Conservation (phyloP, 768 basidiomycete genomes). For the Leucocoprinus birnbaumii region DNA sequence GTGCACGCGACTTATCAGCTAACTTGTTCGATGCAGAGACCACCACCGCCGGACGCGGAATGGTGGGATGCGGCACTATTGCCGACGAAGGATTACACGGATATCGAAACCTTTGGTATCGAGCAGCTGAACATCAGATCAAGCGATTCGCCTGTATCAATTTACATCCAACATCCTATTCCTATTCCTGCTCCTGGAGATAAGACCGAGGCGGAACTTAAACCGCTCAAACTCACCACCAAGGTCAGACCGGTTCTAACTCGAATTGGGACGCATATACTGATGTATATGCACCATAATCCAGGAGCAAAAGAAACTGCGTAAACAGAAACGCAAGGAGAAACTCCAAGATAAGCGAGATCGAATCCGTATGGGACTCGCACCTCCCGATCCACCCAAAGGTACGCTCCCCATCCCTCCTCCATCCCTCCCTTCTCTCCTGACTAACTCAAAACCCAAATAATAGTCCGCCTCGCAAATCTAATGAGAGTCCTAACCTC, state of each 20-base stretch:
- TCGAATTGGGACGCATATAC: too few relatives aligned
- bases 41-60: slow-evolving; percentile 85
- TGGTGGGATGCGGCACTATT: slow-evolving; percentile 97
- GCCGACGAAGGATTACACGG: slow-evolving; percentile 77
- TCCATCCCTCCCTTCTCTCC: background rate
- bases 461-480: slow-evolving; percentile 85
- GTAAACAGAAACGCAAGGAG: slow-evolving; percentile 82
- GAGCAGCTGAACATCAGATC: slow-evolving; percentile 62
- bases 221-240: slow-evolving; percentile 89
- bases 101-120: slow-evolving; percentile 53
- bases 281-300: too few relatives aligned
- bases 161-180: slow-evolving; percentile 96
- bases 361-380: slow-evolving; percentile 91
- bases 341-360: slow-evolving; percentile 95
- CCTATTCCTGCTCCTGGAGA: slow-evolving; percentile 90
- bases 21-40: slow-evolving; percentile 44
- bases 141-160: slow-evolving; percentile 72
- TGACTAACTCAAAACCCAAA: slow-evolving; percentile 1
- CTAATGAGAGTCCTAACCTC: slow-evolving; percentile 97
- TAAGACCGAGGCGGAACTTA: slow-evolving; percentile 73
- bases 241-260: too few relatives aligned
- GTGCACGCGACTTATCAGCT: background rate
- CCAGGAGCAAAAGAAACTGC: slow-evolving; percentile 96
- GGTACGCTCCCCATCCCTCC: slow-evolving; percentile 38
- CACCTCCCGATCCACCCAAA: slow-evolving; percentile 95